Evolutionary conservation across 2,329 filamentous ascomycete species (phyloP).

Genomic region (Epichloe gansuensis): DNA sequence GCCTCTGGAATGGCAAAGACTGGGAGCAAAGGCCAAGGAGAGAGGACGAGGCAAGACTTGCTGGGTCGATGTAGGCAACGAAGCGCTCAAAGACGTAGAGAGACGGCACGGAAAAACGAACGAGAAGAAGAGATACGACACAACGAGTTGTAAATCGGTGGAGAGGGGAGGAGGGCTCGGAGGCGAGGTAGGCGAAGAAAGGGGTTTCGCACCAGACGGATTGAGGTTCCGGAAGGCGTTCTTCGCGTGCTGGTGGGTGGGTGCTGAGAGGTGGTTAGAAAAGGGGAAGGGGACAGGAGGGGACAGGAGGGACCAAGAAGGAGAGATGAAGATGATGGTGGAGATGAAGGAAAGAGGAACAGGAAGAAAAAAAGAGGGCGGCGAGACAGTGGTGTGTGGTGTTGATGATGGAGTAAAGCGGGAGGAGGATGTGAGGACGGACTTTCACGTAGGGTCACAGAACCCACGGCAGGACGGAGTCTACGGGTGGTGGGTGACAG

Average conservation of each 20-base stretch:
- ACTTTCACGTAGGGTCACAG: slow-evolving; percentile 5
- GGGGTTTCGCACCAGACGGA: slow-evolving; percentile 15
- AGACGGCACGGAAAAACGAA: slow-evolving; percentile 10
- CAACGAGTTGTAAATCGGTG: slow-evolving; percentile 4
- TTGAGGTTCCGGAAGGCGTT: slow-evolving; percentile 8
- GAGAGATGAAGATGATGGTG: slow-evolving; percentile 16
- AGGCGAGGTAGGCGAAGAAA: slow-evolving; percentile 19
- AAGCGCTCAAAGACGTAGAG: slow-evolving; percentile 11
- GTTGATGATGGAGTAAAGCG: slow-evolving; percentile 8
- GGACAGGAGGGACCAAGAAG: slow-evolving; percentile 12
- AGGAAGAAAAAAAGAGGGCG: slow-evolving; percentile 9
- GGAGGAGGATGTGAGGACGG: slow-evolving; percentile 7
- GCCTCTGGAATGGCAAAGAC: slow-evolving; percentile 12
- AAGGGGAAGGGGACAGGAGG: slow-evolving; percentile 15
- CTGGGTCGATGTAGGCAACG: slow-evolving; percentile 14
- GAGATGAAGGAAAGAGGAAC: slow-evolving; percentile 16
- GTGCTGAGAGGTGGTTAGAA: slow-evolving; percentile 14
- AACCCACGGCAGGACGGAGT: neutral
- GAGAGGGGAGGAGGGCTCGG: slow-evolving; percentile 8
- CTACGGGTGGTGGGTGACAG: neutral
- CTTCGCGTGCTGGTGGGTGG: slow-evolving; percentile 11
- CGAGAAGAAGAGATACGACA: slow-evolving; percentile 10
- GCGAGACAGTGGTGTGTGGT: slow-evolving; percentile 5
- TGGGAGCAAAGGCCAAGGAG: slow-evolving; percentile 8
- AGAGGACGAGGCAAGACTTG: slow-evolving; percentile 11